Percentiles rank a stretch among this genome's conserved stretches.
Conservation (phyloP, 441 rosid species). For the Pelargonium citronellum region DNA sequence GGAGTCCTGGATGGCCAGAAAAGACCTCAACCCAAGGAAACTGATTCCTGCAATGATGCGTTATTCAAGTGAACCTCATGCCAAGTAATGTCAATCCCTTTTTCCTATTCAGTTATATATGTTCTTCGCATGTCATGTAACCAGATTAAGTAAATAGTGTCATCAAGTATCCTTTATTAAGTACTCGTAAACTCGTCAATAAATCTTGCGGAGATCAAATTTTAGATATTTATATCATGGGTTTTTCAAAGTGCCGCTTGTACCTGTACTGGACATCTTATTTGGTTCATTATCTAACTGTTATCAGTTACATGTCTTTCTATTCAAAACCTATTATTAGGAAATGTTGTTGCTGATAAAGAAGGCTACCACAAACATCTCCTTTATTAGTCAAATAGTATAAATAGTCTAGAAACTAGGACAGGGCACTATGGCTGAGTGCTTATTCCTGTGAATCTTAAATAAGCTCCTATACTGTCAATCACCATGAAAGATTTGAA, state of each 20-base stretch:
- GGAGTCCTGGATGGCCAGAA: constrained; percentile 94
- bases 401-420: background rate
- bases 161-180: background rate
- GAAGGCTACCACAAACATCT: background rate
- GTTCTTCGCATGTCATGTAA: constrained; percentile 2
- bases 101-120: constrained; percentile 17
- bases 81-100: constrained; percentile 53
- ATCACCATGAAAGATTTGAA: background rate
- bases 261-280: too few relatives aligned
- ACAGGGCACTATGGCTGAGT: background rate
- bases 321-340: background rate
- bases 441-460: background rate
- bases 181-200: constrained; percentile 4
- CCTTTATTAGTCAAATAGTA: background rate
- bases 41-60: constrained; percentile 99
- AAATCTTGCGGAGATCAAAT: background rate
- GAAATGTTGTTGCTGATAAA: background rate
- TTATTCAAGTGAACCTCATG: constrained; percentile 98
- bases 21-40: constrained; percentile 86
- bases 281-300: background rate
- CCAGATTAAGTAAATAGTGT: constrained; percentile 1
- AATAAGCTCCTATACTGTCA: background rate
- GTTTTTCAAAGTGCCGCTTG: too few relatives aligned
- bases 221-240: background rate
- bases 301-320: background rate